phyloP scores from a whole-genome alignment of 2,329 filamentous ascomycete genomes.

The Furcasterigmium sp. region DNA sequence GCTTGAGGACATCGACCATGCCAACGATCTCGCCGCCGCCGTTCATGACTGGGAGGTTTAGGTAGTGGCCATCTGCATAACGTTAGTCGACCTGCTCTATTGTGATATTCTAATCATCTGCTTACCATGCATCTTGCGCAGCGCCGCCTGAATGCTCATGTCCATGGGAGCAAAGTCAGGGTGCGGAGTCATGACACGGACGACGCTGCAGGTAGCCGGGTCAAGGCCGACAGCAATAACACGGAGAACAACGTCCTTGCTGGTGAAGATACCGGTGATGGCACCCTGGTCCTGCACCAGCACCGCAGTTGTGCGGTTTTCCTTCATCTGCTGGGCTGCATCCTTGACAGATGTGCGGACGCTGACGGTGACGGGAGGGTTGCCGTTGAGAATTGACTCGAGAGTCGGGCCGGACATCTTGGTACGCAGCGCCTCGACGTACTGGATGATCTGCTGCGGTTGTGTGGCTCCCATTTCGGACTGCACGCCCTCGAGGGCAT shows the following conservation, averaged over 20 bases:
- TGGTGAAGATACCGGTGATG: conserved; percentile 98
- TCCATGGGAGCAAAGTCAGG: conserved; percentile 98
- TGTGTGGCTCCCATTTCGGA: conserved; percentile 94
- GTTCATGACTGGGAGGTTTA: conserved; percentile 98
- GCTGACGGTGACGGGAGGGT: conserved; percentile 89
- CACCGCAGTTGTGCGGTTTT: conserved; percentile 95
- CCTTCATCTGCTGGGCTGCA: conserved; percentile 93
- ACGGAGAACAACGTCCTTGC: conserved; percentile 96
- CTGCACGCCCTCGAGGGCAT: conserved; percentile 95
- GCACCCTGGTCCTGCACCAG: conserved; percentile 94
- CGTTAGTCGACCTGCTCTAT: conserved; percentile 8
- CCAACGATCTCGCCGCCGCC: conserved; percentile 94
- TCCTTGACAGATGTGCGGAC: conserved; percentile 96
- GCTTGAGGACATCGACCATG: conserved; percentile 97
- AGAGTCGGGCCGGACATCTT: conserved; percentile 99
- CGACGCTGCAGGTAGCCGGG: conserved; percentile 91
- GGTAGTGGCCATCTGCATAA: conserved; percentile 82
- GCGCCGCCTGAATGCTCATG: conserved; percentile 97
- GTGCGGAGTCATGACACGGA: conserved; percentile 98
- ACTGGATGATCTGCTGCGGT: conserved; percentile 97
- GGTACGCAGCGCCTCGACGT: conserved; percentile 87
- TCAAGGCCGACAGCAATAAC: conserved; percentile 96
- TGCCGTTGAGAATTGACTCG: conserved; percentile 86
- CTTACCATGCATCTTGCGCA: conserved; percentile 98
- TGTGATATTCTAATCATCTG: no score